Evolutionary conservation across 208 protist species (phyloP).

Genomic region (Leishmania braziliensis): DNA sequence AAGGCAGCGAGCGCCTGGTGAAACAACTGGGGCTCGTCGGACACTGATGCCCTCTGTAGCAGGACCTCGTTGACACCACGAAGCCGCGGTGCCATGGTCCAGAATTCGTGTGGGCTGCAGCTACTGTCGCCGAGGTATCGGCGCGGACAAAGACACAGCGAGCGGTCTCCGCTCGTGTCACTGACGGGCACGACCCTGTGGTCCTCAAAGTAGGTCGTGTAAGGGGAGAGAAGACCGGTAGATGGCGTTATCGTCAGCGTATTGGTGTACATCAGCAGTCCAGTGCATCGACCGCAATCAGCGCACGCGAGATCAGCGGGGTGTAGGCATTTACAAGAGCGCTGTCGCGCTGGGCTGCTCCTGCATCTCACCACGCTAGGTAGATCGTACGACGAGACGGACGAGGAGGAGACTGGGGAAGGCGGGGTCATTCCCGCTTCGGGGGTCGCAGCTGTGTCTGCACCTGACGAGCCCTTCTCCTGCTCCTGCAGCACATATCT

Average conservation of each 20-base stretch:
- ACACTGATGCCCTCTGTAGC: constrained; percentile 4
- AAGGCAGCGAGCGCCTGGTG: constrained; percentile 17
- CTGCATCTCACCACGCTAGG: not conserved
- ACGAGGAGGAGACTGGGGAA: not conserved
- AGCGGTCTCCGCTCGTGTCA: not conserved
- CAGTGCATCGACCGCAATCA: not conserved
- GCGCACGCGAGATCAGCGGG: not conserved
- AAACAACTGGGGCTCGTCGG: not conserved
- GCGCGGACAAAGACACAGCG: not conserved
- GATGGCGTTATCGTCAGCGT: constrained; percentile 4
- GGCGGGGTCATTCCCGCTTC: not conserved
- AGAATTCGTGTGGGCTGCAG: constrained; percentile 1
- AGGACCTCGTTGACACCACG: constrained; percentile 42
- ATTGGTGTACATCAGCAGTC: not conserved
- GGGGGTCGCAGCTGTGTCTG: not conserved
- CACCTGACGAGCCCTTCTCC: not conserved
- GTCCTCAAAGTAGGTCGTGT: not conserved
- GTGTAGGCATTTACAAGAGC: not conserved
- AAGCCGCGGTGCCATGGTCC: constrained; percentile 29
- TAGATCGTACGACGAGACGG: not conserved
- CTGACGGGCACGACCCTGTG: not conserved
- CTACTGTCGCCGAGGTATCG: not conserved
- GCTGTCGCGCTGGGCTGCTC: not conserved
- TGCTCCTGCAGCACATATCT: not conserved
- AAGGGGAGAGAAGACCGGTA: not conserved